phyloP scores from a whole-genome alignment of 1,139 yeast genomes.

The Zygosaccharomyces pseudobailii region DNA sequence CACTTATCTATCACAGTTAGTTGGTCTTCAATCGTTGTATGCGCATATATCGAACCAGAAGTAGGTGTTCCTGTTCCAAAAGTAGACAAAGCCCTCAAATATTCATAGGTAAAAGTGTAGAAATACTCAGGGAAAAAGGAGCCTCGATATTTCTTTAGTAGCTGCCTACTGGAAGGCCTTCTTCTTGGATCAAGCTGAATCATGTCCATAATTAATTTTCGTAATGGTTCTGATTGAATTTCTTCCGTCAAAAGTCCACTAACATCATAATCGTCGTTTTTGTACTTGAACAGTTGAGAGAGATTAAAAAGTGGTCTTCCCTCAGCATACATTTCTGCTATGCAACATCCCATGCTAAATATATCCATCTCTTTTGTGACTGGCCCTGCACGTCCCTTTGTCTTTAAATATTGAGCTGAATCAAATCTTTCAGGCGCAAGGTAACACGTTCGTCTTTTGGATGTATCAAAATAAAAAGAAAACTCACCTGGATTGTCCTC shows the following conservation, averaged over 20 bases:
- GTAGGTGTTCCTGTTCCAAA: slow-evolving; percentile 30
- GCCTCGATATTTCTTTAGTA: slow-evolving; percentile 48
- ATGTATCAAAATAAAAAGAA: slow-evolving; percentile 86
- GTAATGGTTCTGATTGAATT: slow-evolving; percentile 48
- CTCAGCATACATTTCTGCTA: slow-evolving; percentile 83
- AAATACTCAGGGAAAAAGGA: slow-evolving; percentile 67
- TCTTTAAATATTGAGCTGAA: slow-evolving; percentile 26
- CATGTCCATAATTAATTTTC: slow-evolving; percentile 56
- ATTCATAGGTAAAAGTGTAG: slow-evolving; percentile 64
- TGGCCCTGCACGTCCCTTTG: slow-evolving; percentile 34
- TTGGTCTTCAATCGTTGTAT: slow-evolving; percentile 29
- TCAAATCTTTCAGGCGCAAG: slow-evolving; percentile 89
- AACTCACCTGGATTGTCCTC: slow-evolving; percentile 95
- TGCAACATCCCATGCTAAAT: slow-evolving; percentile 86
- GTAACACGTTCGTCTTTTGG: slow-evolving; percentile 81
- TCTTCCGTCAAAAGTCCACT: slow-evolving; percentile 41
- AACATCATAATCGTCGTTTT: slow-evolving; percentile 62
- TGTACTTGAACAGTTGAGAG: slow-evolving; percentile 81
- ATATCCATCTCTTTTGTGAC: slow-evolving; percentile 73
- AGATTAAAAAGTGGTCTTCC: slow-evolving; percentile 84
- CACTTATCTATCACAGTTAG: slow-evolving; percentile 52
- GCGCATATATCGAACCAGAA: slow-evolving; percentile 21
- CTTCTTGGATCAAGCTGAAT: slow-evolving; percentile 56
- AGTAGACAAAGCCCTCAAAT: slow-evolving; percentile 44
- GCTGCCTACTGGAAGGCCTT: slow-evolving; percentile 52